Percentiles rank a stretch among this genome's conserved stretches.
phyloP scores from a whole-genome alignment of 305 asterid species.

The Ilex paraguariensis region DNA sequence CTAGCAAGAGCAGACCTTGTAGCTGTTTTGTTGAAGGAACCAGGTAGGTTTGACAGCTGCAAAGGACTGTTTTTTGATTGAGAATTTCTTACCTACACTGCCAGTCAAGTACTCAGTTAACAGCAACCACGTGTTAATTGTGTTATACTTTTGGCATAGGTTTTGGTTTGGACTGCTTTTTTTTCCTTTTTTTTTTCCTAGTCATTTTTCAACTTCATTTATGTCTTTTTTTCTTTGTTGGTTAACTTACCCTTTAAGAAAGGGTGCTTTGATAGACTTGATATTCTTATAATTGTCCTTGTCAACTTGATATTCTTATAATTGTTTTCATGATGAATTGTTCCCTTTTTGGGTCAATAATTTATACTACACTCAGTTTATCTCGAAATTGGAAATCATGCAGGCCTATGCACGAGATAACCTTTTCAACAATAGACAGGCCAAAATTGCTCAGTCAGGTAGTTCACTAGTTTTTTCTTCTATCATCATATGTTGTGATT shows the following conservation, averaged over 20 bases:
- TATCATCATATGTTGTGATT: background rate
- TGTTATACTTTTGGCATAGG: background rate
- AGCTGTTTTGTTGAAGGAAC: too few relatives aligned
- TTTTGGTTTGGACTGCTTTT: background rate
- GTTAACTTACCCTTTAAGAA: too few relatives aligned
- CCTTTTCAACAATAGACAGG: slow-evolving; percentile 44
- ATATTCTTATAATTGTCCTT: background rate
- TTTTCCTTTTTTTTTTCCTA: too few relatives aligned
- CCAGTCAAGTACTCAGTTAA: background rate
- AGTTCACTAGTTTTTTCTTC: slow-evolving; percentile 6
- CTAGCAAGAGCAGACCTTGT: too few relatives aligned
- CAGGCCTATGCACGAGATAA: slow-evolving; percentile 55
- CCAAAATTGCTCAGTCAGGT: slow-evolving; percentile 55
- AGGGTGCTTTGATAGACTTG: too few relatives aligned
- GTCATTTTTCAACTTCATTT: too few relatives aligned
- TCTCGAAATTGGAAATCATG: slow-evolving; percentile 9
- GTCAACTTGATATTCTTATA: background rate
- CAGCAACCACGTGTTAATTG: too few relatives aligned
- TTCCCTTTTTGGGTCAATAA: background rate
- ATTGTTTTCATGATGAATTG: background rate
- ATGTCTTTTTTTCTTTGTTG: too few relatives aligned
- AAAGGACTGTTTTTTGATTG: too few relatives aligned
- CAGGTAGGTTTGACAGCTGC: too few relatives aligned
- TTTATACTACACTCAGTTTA: background rate
- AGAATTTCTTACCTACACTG: background rate